Evolutionary conservation across 257 asterid genomes (phyloP), one percentile per base, ranked within the genome.

Genomic region (Solanum bukasovii): DNA sequence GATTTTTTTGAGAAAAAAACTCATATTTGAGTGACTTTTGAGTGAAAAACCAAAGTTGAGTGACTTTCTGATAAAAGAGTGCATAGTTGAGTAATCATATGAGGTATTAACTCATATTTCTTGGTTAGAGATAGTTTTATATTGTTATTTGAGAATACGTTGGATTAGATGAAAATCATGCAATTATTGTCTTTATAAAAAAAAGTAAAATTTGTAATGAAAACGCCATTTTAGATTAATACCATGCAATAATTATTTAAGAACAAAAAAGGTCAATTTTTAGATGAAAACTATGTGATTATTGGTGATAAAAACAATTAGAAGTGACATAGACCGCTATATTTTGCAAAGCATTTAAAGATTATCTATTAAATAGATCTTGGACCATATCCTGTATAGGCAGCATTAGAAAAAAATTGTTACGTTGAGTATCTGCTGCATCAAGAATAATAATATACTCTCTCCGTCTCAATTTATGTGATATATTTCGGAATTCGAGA

Each of bases 401-500:
- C 85, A 13, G 40, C 40, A 27, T 16, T 27, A 20, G 27, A 9
- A 81, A 49, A 46, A 16, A 25, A 25, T 1, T 31, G 23, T 1
- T 67, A 38, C 10, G 37, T 78, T 44, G 61, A n/a, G 14, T 40
- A 77, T 3, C 7, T 7, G 25, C 20, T 13, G 25, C 14, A 25
- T 7, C 63, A 25, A 23, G 11, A 61, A 44, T 44, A 42, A 4
- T 31, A 71, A 7, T 71, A 71, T 71, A 31, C 25, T 27, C 1
- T 0, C 5, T 42, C 5, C 14, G 14, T 42, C 1, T 11, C 5
- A 42, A 42, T 11, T 42, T 42, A 42, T 42, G 49, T 42, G 14
- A 42, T 10, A 10, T 10, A 42, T 42, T 42, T 42, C 5, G 1
- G 0, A 42, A 10, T 42, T 42, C 0, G 14, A 3, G 2, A 42